Base-by-base conservation (phyloP, 1,284 basidiomycete species). In the Marasmius oreades region DNA sequence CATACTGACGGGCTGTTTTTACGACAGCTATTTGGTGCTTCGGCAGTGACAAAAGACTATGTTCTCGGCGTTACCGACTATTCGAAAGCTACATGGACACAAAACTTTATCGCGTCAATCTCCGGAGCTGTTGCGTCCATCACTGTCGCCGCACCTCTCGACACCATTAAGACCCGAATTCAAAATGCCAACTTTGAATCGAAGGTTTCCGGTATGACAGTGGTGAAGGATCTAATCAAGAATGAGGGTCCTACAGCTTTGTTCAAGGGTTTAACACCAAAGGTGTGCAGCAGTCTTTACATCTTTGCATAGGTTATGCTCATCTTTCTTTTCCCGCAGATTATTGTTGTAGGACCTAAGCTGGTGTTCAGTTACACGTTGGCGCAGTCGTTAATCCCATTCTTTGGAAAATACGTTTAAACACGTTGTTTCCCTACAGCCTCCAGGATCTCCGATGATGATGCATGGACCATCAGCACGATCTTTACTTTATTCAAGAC, bases 301-400 rank as follows among this genome's bases (percentile, higher is more conserved):
- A 36, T 39, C 37, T 20, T 20, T 18, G 34, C 31, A 14, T n/a
- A 8, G 8, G 33, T 47, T 28, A 36, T 44, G 20, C 33, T 54
- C 44, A 51, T 14, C 14, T 48, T 55, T 52, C n/a, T 67, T n/a
- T n/a, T n/a, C n/a, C n/a, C n/a, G n/a, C n/a, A 93, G 92, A 92
- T 98, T 64, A 81, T 98, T 37, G 95, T 98, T 58, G 95, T 98
- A 31, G 96, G 95, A 53, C 96, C 96, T 57, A 98, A 99, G 77
- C 84, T 99, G 42, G 93, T 99, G 62, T 98, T 98, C 81, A 95
- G 92, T 64, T 98, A 97, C 78, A 99, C 96, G 24, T 83, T 98
- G 8, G 96, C 96, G 5, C 96, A 99, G 75, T 91, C 89, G 22
- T 80, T 99, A 69, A 98, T 99, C 75, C 96, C 96, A 45, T 79